Evolutionary conservation across 768 basidiomycete genomes (phyloP).

Genomic region (Termitomyces sp.): DNA sequence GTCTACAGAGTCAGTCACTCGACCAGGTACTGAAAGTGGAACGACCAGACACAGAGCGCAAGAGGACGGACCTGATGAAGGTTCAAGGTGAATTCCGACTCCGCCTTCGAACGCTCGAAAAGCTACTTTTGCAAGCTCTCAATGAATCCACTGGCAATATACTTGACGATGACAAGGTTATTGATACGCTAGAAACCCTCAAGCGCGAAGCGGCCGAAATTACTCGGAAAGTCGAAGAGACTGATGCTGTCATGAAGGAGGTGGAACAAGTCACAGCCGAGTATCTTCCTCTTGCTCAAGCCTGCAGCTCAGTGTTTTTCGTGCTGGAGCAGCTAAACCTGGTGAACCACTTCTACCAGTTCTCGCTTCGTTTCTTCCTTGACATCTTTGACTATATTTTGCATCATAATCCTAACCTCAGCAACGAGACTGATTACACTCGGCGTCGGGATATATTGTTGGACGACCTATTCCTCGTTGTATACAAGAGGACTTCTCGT

Average conservation of each 20-base stretch:
- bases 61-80: constrained; percentile 95
- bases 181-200: constrained; percentile 90
- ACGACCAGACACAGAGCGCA: constrained; percentile 92
- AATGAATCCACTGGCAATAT: constrained; percentile 98
- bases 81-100: constrained; percentile 97
- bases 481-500: constrained; percentile 86
- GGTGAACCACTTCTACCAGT: constrained; percentile 98
- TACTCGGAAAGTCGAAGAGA: constrained; percentile 93
- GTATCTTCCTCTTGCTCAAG: constrained; percentile 91
- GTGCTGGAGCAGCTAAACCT: constrained; percentile 91
- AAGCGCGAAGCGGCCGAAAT: constrained; percentile 97
- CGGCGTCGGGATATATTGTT: constrained; percentile 75
- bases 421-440: constrained; percentile 66
- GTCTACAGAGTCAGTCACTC: constrained; percentile 96
- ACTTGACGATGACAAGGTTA: constrained; percentile 97
- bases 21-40: constrained; percentile 97
- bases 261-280: constrained; percentile 95
- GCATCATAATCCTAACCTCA: constrained; percentile 87
- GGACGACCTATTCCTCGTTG: constrained; percentile 83
- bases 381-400: constrained; percentile 97
- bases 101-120: constrained; percentile 88
- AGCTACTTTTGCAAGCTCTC: constrained; percentile 86
- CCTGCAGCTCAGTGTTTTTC: constrained; percentile 96
- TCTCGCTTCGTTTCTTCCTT: constrained; percentile 96
- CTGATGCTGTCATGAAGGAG: constrained; percentile 92